A percentile compares a stretch with the other conserved stretches of the same genome.
Evolutionary conservation across 2,329 filamentous ascomycete species (phyloP).

Genomic region (Colletotrichum echinochloae): DNA sequence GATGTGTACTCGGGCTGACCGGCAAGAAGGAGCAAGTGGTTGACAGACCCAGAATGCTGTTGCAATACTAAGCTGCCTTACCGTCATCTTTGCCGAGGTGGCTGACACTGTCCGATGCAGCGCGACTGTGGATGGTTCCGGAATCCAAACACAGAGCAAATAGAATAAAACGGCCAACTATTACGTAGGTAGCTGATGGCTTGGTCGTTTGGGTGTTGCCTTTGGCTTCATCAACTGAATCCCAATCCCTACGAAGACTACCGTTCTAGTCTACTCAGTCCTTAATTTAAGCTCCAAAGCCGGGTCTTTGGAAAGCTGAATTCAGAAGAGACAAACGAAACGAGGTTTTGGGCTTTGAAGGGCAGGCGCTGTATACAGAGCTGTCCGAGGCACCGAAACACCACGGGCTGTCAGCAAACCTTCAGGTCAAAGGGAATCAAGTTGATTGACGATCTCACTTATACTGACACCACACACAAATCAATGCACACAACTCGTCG

Average conservation of each 20-base stretch:
- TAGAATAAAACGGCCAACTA: neutral
- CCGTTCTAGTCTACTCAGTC: neutral
- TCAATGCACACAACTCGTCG: neutral
- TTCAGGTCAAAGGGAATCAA: neutral
- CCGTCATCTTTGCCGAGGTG: neutral
- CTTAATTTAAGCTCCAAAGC: neutral
- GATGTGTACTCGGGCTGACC: neutral
- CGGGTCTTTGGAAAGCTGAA: neutral
- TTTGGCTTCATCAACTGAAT: neutral
- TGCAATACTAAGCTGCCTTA: neutral
- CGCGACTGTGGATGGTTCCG: neutral
- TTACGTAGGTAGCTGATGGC: neutral
- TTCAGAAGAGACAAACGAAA: constrained; percentile 7
- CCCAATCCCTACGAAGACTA: too few relatives aligned
- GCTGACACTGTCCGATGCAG: too few relatives aligned
- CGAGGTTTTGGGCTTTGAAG: neutral
- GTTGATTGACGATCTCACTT: neutral
- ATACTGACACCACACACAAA: neutral
- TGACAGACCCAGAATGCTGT: neutral
- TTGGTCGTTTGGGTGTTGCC: neutral
- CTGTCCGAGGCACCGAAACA: neutral
- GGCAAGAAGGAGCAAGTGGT: too few relatives aligned
- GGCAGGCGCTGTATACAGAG: neutral
- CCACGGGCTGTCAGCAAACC: neutral
- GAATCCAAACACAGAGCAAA: neutral